Evolutionary conservation across 2,329 filamentous ascomycete species (phyloP).

Genomic region (Tolypocladium guangdongense): DNA sequence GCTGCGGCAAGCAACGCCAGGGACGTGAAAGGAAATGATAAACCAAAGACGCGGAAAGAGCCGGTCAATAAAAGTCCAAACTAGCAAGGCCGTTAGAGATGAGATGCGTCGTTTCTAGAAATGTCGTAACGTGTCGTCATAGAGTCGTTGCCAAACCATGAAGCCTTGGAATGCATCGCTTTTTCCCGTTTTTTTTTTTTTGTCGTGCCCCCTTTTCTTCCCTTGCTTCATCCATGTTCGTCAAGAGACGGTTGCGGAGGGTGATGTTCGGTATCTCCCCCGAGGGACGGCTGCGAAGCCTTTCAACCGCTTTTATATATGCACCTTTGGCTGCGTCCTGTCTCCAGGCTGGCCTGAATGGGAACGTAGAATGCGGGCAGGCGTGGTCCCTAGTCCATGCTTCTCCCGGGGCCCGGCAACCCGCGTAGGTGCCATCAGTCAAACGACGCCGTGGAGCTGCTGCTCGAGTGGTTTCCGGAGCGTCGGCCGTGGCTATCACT

Average conservation of each 20-base stretch:
- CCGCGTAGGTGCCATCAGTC: slow-evolving; percentile 27
- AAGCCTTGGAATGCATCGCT: slow-evolving; percentile 5
- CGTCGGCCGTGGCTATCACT: slow-evolving; percentile 34
- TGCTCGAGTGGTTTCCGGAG: slow-evolving; percentile 49
- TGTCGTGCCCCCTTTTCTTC: slow-evolving; percentile 1
- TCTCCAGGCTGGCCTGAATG: neutral
- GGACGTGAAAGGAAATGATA: neutral
- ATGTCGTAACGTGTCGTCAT: slow-evolving; percentile 14
- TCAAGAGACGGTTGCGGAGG: slow-evolving; percentile 4
- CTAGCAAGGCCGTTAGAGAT: slow-evolving; percentile 1
- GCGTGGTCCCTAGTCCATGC: slow-evolving; percentile 3
- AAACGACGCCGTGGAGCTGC: slow-evolving; percentile 50
- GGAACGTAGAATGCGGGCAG: neutral
- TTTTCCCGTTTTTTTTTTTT: slow-evolving; percentile 2
- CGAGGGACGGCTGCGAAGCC: slow-evolving; percentile 24
- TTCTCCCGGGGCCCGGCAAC: neutral
- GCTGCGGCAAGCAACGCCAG: neutral
- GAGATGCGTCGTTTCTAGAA: slow-evolving; percentile 7
- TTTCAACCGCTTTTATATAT: slow-evolving; percentile 24
- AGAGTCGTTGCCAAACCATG: slow-evolving; percentile 12
- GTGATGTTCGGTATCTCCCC: slow-evolving; percentile 17
- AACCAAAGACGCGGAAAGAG: neutral
- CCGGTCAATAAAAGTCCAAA: neutral
- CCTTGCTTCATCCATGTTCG: slow-evolving; percentile 3
- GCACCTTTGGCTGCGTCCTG: slow-evolving; percentile 1